Base-by-base conservation (phyloP, 2,329 filamentous ascomycete genomes). In the Metarhizium guizhouense region DNA sequence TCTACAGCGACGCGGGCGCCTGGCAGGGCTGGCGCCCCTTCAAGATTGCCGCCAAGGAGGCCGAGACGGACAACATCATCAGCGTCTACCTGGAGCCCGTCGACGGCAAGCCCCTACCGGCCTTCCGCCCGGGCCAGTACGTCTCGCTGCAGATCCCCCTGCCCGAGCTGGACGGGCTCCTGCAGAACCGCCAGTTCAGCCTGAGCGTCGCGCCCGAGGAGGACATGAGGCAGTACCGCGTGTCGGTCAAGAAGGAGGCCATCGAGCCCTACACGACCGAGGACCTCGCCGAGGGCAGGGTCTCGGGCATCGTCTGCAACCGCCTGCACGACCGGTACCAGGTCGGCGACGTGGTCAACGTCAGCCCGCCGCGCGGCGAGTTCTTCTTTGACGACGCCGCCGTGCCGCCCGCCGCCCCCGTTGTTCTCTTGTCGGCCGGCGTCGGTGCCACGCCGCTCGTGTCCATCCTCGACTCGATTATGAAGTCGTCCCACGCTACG, bases 111-210 rank as follows among this genome's bases (percentile, higher is more conserved):
- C 63, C 69, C 1, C 73, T 92, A 13, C 85, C 86, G 0, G 50
- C 60, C 0, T 92, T 81, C 72, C 74, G 78, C 47, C 86, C 88
- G 0, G 88, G 88, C 40, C 87, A 91, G 70, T 92, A 90, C 65
- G 78, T 90, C 64, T 86, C 82, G 47, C 69, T 91, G 53, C 81
- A 81, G 60, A 68, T 87, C 1, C 73, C 78, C 49, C 77, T 90
- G 0, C 81, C 84, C 0, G 74, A 77, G 51, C 75, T 87, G 25
- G 63, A 62, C 16, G 79, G 80, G n/a, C 76, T 85, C 61, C 71
- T 77, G 56, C 89, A 93, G 69, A 82, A 83, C 56, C 74, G 88
- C 55, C 88, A 93, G 73, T 93, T 90, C 74, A 88, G 84, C 50
- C 75, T 93, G 55, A 87, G 82, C 64, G 83, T 88, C 62, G 76